Base-by-base conservation (phyloP, 371 early-diverging fungal species). In the Mucor saturninus region DNA sequence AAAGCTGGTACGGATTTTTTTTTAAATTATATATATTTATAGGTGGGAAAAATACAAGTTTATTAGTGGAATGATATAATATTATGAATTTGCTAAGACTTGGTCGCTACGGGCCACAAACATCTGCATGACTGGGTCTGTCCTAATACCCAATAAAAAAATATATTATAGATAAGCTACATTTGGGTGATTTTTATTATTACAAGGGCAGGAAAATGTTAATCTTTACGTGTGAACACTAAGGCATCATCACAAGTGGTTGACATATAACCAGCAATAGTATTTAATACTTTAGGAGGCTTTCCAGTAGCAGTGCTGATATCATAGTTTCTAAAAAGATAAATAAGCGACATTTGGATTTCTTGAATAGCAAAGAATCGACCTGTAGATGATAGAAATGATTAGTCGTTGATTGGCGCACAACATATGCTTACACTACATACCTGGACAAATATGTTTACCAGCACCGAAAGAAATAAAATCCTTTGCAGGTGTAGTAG, bases 341-440 rank as follows among this genome's bases (percentile, higher is more conserved):
- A 56, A 10, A 75, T 32, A 9, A 75, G 30, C 1, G 73, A 50
- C 43, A 79, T 59, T 55, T 79, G 75, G 39, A 84, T 73, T 59
- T 84, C 83, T 30, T 76, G 76, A 8, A 75, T 60, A 39, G 84
- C 84, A 59, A 84, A 76, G 72, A 77, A 83, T 29, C 84, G 77
- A 56, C 68, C 43, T 43, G 21, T 21, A 43, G 2, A 43, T 14
- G 2, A 43, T 35, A 1, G 21, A 35, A 35, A 35, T 8, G 4
- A 43, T 43, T n/a, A 43, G 15, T 43, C 14, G 14, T 5, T 14
- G 15, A 14, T n/a, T 2, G 10, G n/a, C 2, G n/a, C 14, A 2
- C 2, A 43, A 43, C 10, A 43, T n/a, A 40, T 8, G 14, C 40
- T 40, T 40, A 21, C 0, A 21, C 21, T 40, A 11, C 14, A 11